phyloP scores from a whole-genome alignment of 345 rosid species.

The Isatis tinctoria region DNA sequence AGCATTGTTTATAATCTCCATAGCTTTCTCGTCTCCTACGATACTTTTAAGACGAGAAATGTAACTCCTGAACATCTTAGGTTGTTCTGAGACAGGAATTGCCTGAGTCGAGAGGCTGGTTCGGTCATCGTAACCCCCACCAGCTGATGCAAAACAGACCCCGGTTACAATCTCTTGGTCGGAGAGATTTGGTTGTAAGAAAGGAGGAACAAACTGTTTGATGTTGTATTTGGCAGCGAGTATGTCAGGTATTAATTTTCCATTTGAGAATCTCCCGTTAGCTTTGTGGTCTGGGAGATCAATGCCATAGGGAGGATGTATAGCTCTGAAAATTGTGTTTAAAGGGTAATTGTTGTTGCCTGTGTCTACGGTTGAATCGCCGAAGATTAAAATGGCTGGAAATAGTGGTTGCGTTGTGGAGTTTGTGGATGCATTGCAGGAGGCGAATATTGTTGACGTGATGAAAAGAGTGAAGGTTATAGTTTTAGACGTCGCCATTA shows the following conservation, averaged over 20 bases:
- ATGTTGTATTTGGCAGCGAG: slow-evolving; percentile 22
- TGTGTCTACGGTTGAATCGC: too few relatives aligned
- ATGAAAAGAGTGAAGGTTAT: neutral
- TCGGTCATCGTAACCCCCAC: slow-evolving; percentile 23
- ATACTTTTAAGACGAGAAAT: too few relatives aligned
- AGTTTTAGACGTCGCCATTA: slow-evolving; percentile 12
- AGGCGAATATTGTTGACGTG: slow-evolving; percentile 11
- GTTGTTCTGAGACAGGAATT: slow-evolving; percentile 42
- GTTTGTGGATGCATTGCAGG: slow-evolving; percentile 16
- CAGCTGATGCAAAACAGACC: slow-evolving; percentile 31
- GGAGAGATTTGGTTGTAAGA: slow-evolving; percentile 19
- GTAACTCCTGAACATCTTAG: slow-evolving; percentile 40
- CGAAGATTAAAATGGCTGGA: slow-evolving; percentile 32
- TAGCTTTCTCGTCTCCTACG: too few relatives aligned
- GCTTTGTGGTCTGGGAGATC: slow-evolving; percentile 11
- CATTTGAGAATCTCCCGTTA: slow-evolving; percentile 32
- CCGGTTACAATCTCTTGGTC: slow-evolving; percentile 29
- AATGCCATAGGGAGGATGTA: slow-evolving; percentile 33
- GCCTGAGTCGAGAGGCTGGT: slow-evolving; percentile 11
- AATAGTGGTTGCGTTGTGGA: slow-evolving; percentile 7
- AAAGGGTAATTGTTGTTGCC: too few relatives aligned
- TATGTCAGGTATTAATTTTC: slow-evolving; percentile 26
- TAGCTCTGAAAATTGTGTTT: too few relatives aligned
- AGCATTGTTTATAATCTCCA: too few relatives aligned
- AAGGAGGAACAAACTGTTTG: slow-evolving; percentile 31